phyloP scores from a whole-genome alignment of 805 yeast species.

The Isabelozyma heimii region DNA sequence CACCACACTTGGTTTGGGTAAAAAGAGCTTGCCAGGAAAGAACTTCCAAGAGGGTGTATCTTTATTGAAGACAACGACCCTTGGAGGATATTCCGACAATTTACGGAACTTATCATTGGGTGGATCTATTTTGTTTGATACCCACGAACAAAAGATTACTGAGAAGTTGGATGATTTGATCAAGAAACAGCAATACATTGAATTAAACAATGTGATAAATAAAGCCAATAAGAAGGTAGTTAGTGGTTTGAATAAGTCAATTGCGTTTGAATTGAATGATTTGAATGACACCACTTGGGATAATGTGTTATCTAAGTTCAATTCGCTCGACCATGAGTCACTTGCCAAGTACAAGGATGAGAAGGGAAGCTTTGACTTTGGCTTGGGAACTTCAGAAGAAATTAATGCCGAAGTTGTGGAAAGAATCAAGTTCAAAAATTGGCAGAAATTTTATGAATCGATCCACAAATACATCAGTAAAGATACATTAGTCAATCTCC shows the following conservation, averaged over 20 bases:
- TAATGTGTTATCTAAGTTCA: constrained; percentile 44
- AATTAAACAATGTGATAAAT: constrained; percentile 27
- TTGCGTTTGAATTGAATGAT: constrained; percentile 44
- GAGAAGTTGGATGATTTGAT: constrained; percentile 44
- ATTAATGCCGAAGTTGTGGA: constrained; percentile 40
- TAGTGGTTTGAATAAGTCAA: constrained; percentile 47
- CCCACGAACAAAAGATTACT: constrained; percentile 10
- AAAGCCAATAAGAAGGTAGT: constrained; percentile 47
- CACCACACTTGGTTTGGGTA: background rate
- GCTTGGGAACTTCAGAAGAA: constrained; percentile 53
- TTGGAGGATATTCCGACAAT: constrained; percentile 10
- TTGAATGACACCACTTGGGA: constrained; percentile 65
- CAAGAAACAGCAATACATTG: constrained; percentile 30
- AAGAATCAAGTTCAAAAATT: constrained; percentile 53
- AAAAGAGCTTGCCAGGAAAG: constrained; percentile 1
- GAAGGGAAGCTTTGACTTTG: constrained; percentile 52
- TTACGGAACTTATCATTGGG: constrained; percentile 22
- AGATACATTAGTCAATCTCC: constrained; percentile 60
- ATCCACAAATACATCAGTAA: constrained; percentile 62
- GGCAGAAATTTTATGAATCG: constrained; percentile 61
- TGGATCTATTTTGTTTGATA: constrained; percentile 24
- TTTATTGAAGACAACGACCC: constrained; percentile 1
- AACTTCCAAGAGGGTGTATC: constrained; percentile 8
- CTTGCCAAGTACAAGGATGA: constrained; percentile 8
- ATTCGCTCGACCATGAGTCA: constrained; percentile 8